Conservation (phyloP, 1,284 basidiomycete species). For the Austroboletus rostrupii region DNA sequence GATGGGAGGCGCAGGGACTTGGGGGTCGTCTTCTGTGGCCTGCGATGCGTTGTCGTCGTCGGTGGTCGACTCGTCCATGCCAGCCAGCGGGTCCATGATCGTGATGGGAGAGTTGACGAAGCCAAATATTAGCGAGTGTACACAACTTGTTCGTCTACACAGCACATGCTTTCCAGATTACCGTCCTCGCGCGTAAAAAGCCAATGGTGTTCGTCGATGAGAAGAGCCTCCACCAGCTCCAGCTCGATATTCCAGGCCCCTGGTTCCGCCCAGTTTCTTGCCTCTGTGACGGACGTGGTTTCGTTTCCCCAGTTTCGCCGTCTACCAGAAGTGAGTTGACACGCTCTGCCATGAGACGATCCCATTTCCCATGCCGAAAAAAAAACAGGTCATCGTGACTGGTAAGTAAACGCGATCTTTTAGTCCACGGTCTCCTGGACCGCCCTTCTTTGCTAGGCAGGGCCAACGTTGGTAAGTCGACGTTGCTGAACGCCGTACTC, state of each 20-base stretch:
- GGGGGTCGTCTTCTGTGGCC: constrained; percentile 78
- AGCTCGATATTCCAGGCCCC: constrained; percentile 33
- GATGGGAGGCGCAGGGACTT: constrained; percentile 50
- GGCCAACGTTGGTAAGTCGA: constrained; percentile 73
- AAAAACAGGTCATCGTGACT: constrained; percentile 53
- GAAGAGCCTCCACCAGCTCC: constrained; percentile 13
- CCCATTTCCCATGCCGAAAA: constrained; percentile 21
- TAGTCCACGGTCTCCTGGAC: not conserved
- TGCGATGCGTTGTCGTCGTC: constrained; percentile 78
- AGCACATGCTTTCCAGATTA: no score
- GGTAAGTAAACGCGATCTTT: constrained; percentile 33
- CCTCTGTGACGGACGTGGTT: constrained; percentile 36
- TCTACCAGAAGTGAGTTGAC: constrained; percentile 46
- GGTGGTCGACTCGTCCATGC: constrained; percentile 65
- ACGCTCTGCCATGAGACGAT: not conserved
- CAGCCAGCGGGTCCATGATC: constrained; percentile 33
- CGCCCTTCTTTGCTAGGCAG: constrained; percentile 34
- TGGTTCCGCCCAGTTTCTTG: constrained; percentile 42
- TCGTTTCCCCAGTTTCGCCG: constrained; percentile 44
- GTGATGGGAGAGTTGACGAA: constrained; percentile 14
- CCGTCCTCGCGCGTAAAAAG: not conserved
- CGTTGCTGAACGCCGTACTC: constrained; percentile 64
- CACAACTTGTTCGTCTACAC: no score
- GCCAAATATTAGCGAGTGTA: no score
- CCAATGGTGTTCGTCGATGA: not conserved